phyloP scores from a whole-genome alignment of 352 stramenopile species.

The Globisporangium camurandrum region DNA sequence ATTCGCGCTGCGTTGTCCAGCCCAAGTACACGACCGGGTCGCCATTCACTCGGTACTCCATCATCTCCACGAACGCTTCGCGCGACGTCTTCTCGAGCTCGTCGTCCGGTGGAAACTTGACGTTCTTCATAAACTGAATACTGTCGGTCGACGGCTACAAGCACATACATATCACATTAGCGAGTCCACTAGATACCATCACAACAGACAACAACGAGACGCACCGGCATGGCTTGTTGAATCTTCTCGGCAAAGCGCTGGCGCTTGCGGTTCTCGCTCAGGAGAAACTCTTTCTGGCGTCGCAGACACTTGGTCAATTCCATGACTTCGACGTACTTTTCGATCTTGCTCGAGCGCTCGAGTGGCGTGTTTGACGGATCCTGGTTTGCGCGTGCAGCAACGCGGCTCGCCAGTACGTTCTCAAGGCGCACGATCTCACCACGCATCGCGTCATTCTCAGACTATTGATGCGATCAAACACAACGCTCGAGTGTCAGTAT shows the following conservation, averaged over 20 bases:
- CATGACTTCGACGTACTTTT: slow-evolving; percentile 86
- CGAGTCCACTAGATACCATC: neutral
- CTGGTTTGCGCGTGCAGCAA: slow-evolving; percentile 61
- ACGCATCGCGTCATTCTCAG: slow-evolving; percentile 74
- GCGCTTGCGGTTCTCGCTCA: slow-evolving; percentile 81
- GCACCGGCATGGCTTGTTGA: slow-evolving; percentile 75
- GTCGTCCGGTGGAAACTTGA: slow-evolving; percentile 71
- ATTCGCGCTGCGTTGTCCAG: slow-evolving; percentile 78
- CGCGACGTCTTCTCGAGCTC: slow-evolving; percentile 73
- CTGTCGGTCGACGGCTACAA: slow-evolving; percentile 69
- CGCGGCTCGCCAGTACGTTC: slow-evolving; percentile 63
- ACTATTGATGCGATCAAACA: no score
- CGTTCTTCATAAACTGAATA: slow-evolving; percentile 86
- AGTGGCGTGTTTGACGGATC: slow-evolving; percentile 61
- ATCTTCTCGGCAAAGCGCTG: slow-evolving; percentile 84
- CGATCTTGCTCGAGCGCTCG: slow-evolving; percentile 76
- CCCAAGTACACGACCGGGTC: slow-evolving; percentile 53
- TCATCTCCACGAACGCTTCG: slow-evolving; percentile 75
- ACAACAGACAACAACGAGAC: slow-evolving; percentile 6
- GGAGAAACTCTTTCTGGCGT: slow-evolving; percentile 79
- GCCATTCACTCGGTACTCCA: slow-evolving; percentile 72
- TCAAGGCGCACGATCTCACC: slow-evolving; percentile 71
- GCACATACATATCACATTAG: neutral
- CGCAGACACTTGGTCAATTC: slow-evolving; percentile 83
- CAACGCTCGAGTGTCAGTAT: no score